Base-by-base conservation (phyloP, 768 basidiomycete genomes). In the Mycena belliarum region DNA sequence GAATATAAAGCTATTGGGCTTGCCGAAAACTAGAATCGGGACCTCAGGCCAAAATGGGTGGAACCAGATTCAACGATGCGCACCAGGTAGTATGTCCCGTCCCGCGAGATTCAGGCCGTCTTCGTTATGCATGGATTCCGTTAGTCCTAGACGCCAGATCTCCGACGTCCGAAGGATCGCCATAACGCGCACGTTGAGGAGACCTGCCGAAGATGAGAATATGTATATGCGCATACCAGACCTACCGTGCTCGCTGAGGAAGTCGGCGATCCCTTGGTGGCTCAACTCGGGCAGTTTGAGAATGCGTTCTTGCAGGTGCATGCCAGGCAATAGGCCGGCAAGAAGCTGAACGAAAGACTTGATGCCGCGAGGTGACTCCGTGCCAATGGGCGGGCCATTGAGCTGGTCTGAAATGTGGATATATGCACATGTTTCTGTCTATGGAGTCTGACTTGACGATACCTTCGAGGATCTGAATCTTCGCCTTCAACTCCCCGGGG, bases 51-150 rank as follows among this genome's bases (percentile, higher is more conserved):
- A 15, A 25, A 23, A 12, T 20, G 45, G 33, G 7, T 37, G 40
- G 42, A 65, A 20, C 47, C 33, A 42, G 65, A 21, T 49, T 33
- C 55, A 41, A 6, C 23, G 23, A 35, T 35, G 26, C 63, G 63
- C 61, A 83, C 82, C 78, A 54, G 73, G 69, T 58, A 82, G 71
- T 32, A 81, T 60, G 38, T 80, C 76, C 16, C 69, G 67, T 23
- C 73, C 71, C 43, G 69, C 76, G 21, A 86, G 61, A 64, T 84
- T 83, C 10, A 86, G 70, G 4, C 82, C 81, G 46, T 79, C 78
- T 57, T 77, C 75, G 49, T 82, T 75, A 11, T 65, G 60, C 52
- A 84, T 67, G 18, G 83, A 81, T 14, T 76, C 73, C 1, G 75
- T 73, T 46, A 87, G 70, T 20, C 73, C 68, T 20, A 86, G 72